Evolutionary conservation across 2,329 filamentous ascomycete genomes (phyloP), one percentile per base, ranked within the genome.

Genomic region (Pezicula radicicola): DNA sequence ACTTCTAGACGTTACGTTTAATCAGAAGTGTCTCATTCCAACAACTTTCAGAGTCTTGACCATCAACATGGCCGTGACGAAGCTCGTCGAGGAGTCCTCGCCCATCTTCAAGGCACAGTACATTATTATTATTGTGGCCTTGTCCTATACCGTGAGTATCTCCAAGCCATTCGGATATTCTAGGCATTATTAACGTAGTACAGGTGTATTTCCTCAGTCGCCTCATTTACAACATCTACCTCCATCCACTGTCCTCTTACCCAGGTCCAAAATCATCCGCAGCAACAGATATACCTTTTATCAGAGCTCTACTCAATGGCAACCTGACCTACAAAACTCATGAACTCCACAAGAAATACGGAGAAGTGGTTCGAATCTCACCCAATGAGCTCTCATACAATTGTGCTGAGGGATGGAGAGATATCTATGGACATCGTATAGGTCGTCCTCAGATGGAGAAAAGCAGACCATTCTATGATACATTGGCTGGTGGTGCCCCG

Each of bases 401-500:
- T 28, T 25, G 28, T 13, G 28, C 42, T n/a, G 33, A 51, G 15
- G 49, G 21, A 19, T 48, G 49, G 49, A 51, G 35, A 12, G 44
- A 48, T 40, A 41, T 49, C 18, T 21, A 25, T 25, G 36, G 33
- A 1, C 35, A 37, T 13, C 35, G 35, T 37, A 21, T 21, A 21
- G 21, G 35, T 37, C 16, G 35, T 13, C 35, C 35, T 37, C 35
- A 16, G 16, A 37, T 37, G 35, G 35, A 37, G 35, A 16, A 37
- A 16, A 37, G 35, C 6, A 37, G 35, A 16, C 49, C 18, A 45
- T 48, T 8, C 35, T 37, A 16, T 37, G 35, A 37, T 21, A 21
- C 21, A 3, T 13, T 37, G 35, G 16, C 44, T 54, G 35, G 49
- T 57, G 44, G 60, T 57, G 46, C 53, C 51, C 53, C 50, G 53